phyloP scores from a whole-genome alignment of 1,139 yeast genomes.

The Yamadazyma conglobata region DNA sequence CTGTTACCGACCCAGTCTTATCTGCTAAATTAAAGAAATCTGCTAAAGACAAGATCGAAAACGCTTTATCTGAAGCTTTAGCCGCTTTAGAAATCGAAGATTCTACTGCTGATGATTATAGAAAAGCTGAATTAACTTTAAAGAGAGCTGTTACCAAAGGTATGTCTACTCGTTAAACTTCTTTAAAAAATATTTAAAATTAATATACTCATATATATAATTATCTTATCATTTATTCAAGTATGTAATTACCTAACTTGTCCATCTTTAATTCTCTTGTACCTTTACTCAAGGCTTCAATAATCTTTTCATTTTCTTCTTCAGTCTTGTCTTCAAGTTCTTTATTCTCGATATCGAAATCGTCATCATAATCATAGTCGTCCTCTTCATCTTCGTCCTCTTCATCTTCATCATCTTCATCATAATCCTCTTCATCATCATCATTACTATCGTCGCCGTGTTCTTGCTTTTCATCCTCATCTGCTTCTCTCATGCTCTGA shows the following conservation, averaged over 20 bases:
- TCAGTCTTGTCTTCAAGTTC: conserved; percentile 33
- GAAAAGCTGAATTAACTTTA: conserved; percentile 99
- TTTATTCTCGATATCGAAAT: conserved; percentile 24
- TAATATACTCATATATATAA: conserved; percentile 16
- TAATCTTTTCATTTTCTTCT: conserved; percentile 69
- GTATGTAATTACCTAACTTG: conserved; percentile 72
- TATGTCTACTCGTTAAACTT: conserved; percentile 87
- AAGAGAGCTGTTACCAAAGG: conserved; percentile 99
- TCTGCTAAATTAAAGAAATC: conserved; percentile 98
- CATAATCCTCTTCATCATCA: conserved; percentile 29
- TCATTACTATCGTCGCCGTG: conserved; percentile 27
- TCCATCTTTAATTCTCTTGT: conserved; percentile 67
- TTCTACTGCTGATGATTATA: conserved; percentile 91
- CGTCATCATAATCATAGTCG: conserved; percentile 38
- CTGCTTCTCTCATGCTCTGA: conserved; percentile 51
- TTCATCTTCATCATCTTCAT: conserved; percentile 19
- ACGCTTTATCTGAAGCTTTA: conserved; percentile 97
- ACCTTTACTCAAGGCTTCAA: conserved; percentile 64
- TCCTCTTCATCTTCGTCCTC: conserved; percentile 33
- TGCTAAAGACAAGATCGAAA: conserved; percentile 96
- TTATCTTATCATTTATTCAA: conserved; percentile 35
- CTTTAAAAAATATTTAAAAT: conserved; percentile 13
- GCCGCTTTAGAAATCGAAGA: conserved; percentile 98
- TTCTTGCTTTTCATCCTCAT: conserved; percentile 30
- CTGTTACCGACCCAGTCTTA: conserved; percentile 97